Conservation (phyloP, 441 rosid genomes). For the Euphorbia schlechtendalii region DNA sequence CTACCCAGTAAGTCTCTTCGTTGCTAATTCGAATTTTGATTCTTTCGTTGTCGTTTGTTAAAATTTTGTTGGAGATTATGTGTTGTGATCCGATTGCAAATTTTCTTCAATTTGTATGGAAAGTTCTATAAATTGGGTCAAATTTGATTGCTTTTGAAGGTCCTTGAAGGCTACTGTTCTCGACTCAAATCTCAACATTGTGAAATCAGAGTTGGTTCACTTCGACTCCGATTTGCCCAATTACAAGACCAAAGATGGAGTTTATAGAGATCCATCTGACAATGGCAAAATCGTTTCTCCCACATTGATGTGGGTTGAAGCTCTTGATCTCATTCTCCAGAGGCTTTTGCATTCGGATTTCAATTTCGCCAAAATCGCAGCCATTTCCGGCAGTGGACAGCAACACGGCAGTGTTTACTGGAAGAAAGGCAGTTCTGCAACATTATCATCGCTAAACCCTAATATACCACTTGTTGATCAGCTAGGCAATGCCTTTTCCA, state of each 20-base stretch:
- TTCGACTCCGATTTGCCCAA: conserved; percentile 76
- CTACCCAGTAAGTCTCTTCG: conserved; percentile 61
- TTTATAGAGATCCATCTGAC: conserved; percentile 54
- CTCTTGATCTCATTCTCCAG: conserved; percentile 69
- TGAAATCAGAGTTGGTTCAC: conserved; percentile 53
- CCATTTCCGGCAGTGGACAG: conserved; percentile 91
- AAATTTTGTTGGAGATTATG: not conserved
- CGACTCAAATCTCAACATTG: conserved; percentile 57
- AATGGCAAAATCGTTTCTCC: conserved; percentile 83
- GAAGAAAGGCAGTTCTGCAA: conserved; percentile 54
- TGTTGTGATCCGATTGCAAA: not conserved
- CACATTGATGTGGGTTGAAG: conserved; percentile 91
- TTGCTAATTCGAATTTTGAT: not conserved
- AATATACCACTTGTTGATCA: conserved; percentile 50
- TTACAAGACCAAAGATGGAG: conserved; percentile 79
- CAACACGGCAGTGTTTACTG: conserved; percentile 95
- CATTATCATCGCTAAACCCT: conserved; percentile 51
- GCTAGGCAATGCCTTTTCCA: conserved; percentile 52
- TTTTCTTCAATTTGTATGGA: not conserved
- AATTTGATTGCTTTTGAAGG: conserved; percentile 34
- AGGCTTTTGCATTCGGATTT: conserved; percentile 44
- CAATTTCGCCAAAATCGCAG: conserved; percentile 57
- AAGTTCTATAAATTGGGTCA: conserved; percentile 1
- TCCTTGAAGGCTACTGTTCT: conserved; percentile 88
- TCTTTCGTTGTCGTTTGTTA: conserved; percentile 7